phyloP scores from a whole-genome alignment of 2,329 filamentous ascomycete genomes.

The Beauveria australis region DNA sequence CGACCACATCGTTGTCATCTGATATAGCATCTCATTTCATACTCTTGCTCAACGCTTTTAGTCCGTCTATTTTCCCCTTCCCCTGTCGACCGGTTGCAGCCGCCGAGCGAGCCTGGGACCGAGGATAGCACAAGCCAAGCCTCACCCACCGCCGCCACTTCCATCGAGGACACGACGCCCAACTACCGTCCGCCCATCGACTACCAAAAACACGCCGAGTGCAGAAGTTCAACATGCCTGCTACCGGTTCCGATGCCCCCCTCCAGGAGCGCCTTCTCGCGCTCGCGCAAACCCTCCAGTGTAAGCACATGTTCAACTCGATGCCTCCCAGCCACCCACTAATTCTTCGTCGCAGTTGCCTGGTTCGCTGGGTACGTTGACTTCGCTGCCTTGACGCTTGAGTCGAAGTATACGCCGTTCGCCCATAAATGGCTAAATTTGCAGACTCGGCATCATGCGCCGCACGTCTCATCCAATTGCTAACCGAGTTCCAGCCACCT shows the following conservation, averaged over 20 bases:
- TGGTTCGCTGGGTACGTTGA: slow-evolving; percentile 73
- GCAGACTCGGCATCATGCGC: neutral
- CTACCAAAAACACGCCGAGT: neutral
- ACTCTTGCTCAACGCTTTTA: neutral
- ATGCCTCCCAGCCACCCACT: slow-evolving; percentile 22
- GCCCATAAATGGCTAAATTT: neutral
- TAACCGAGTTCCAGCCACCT: slow-evolving; percentile 56
- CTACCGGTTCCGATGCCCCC: slow-evolving; percentile 46
- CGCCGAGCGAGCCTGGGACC: neutral
- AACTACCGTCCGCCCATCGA: neutral
- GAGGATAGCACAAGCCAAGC: neutral
- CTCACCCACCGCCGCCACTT: neutral
- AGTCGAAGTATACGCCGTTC: neutral
- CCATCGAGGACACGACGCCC: neutral
- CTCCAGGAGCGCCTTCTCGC: slow-evolving; percentile 66
- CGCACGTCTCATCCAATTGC: slow-evolving; percentile 3
- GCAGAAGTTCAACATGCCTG: slow-evolving; percentile 1
- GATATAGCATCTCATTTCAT: neutral
- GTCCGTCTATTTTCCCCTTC: neutral
- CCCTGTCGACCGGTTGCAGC: neutral
- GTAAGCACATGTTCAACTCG: slow-evolving; percentile 44
- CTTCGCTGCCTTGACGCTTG: slow-evolving; percentile 6
- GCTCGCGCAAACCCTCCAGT: slow-evolving; percentile 87
- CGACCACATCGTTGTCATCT: neutral
- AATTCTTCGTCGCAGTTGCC: slow-evolving; percentile 45